Evolutionary conservation across 148 eudicot genomes (phyloP).

Genomic region (Oxyria digyna): DNA sequence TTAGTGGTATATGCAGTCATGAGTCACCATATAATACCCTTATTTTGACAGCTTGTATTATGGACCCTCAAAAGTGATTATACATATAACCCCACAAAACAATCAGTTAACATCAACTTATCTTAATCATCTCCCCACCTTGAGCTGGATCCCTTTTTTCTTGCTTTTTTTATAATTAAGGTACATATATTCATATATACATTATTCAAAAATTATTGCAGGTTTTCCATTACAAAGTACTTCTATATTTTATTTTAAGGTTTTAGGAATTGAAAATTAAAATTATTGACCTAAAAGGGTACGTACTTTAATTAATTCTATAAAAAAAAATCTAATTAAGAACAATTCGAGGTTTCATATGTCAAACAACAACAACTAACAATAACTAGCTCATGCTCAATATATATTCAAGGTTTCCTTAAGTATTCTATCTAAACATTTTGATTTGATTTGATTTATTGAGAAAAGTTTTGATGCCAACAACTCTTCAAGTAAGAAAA

Average conservation of each 20-base stretch:
- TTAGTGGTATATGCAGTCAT: not conserved
- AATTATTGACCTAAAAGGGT: too few species aligned
- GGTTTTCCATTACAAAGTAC: not conserved
- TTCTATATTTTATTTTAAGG: not conserved
- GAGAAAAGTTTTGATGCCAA: too few species aligned
- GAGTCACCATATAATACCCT: not conserved
- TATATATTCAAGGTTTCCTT: too few species aligned
- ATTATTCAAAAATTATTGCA: not conserved
- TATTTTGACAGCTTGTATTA: not conserved
- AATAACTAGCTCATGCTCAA: not conserved
- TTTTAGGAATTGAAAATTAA: not conserved
- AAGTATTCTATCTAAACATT: too few species aligned
- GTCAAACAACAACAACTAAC: not conserved
- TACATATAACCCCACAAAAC: constrained; percentile 1
- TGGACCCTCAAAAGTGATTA: constrained; percentile 6
- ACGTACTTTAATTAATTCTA: too few species aligned
- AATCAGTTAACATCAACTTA: constrained; percentile 3
- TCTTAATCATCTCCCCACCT: constrained; percentile 1
- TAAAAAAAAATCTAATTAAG: not conserved
- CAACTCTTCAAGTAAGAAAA: too few species aligned
- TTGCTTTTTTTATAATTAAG: not conserved
- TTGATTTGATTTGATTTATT: too few species aligned
- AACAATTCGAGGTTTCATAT: not conserved
- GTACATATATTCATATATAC: not conserved
- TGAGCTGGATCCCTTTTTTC: constrained; percentile 1